Conservation (phyloP, 345 rosid species). For the sweet orange (Citrus sinensis) region DVS_A1.0 CM039162.1:31448501-31449000, state of each 20-base stretch:
- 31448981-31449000: slow-evolving; percentile 66
- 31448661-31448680: not conserved
- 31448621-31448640: not conserved
- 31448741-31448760: not conserved
- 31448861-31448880: not conserved
- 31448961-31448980: slow-evolving; percentile 84
- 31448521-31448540: not conserved
- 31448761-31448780: not conserved
- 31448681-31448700: not conserved
- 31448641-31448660: slow-evolving; percentile 1
- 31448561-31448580: not conserved
- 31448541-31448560: not conserved
- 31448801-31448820: not conserved
- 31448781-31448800: not conserved
- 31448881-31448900: not conserved
- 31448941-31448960: slow-evolving; percentile 88
- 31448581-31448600: not conserved
- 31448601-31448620: not conserved
- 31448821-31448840: not conserved
- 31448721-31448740: not conserved
- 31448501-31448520: not conserved
- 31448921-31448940: slow-evolving; percentile 56
- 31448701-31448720: not conserved
- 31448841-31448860: not conserved
- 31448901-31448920: slow-evolving; percentile 22